phyloP scores from a whole-genome alignment of 2,329 filamentous ascomycete genomes.

The Epichloe coenophiala region DNA sequence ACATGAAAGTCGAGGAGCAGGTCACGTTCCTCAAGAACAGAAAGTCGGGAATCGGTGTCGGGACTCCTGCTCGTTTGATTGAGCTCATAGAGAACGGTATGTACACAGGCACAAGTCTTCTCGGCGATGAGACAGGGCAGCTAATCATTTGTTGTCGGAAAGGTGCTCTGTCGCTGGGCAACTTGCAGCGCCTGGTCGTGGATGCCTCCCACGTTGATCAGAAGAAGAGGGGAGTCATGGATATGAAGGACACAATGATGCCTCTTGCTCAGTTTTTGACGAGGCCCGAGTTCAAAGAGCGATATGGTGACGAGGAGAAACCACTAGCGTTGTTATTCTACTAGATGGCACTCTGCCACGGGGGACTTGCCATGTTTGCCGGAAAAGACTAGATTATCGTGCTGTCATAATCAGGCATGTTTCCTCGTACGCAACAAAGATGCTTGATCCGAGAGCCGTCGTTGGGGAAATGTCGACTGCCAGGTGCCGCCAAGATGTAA shows the following conservation, averaged over 20 bases:
- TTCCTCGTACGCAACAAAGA: not conserved
- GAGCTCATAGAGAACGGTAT: constrained; percentile 72
- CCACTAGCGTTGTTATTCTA: constrained; percentile 53
- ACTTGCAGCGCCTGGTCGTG: constrained; percentile 67
- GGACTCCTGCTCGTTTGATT: constrained; percentile 70
- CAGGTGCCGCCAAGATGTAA: not conserved
- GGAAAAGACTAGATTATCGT: no score
- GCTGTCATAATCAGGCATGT: not conserved
- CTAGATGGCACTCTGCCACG: constrained; percentile 19
- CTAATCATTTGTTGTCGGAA: constrained; percentile 2
- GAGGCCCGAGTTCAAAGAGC: constrained; percentile 54
- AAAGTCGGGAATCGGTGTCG: constrained; percentile 75
- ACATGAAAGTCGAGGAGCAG: constrained; percentile 88
- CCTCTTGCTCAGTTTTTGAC: constrained; percentile 65
- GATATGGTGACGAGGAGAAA: constrained; percentile 48
- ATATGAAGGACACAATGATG: constrained; percentile 87
- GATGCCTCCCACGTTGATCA: constrained; percentile 89
- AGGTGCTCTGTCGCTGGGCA: constrained; percentile 55
- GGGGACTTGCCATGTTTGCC: not conserved
- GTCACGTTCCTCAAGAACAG: constrained; percentile 56
- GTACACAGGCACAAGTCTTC: constrained; percentile 11
- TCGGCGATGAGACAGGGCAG: not conserved
- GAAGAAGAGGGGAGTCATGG: constrained; percentile 86
- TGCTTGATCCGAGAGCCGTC: not conserved
- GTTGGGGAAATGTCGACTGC: no score